Percentiles rank a stretch among this genome's conserved stretches.
These are phyloP conservation scores for Cenchrus americanus DNA, from an alignment of 176 grass and related monocot species.

Conservation along the genomic window DNA sequence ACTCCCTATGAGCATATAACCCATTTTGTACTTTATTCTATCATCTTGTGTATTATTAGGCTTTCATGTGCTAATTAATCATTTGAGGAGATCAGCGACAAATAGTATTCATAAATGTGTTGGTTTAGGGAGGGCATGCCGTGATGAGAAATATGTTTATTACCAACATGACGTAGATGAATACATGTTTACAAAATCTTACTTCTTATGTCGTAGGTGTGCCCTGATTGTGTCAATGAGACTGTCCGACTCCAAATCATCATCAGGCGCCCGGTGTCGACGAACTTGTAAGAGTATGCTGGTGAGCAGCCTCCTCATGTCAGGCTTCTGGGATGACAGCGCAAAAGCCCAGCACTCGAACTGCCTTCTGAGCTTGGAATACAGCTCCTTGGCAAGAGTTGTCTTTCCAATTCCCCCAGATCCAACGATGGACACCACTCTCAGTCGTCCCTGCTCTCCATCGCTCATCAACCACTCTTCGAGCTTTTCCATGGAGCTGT, in stretches of 20 bases:
- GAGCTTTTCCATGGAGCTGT: not conserved
- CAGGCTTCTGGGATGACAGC: slow-evolving; percentile 3
- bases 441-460: not conserved
- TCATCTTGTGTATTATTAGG: too few species aligned
- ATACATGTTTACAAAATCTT: not conserved
- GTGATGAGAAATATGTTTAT: too few species aligned
- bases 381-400: slow-evolving; percentile 7
- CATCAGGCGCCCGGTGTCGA: not conserved
- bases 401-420: slow-evolving; percentile 21
- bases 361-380: not conserved
- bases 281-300: slow-evolving; percentile 22
- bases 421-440: slow-evolving; percentile 16
- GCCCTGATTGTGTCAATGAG: not conserved
- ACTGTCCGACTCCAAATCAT: not conserved
- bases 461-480: not conserved
- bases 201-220: slow-evolving; percentile 14
- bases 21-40: too few species aligned
- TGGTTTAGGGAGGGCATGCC: too few species aligned
- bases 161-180: too few species aligned
- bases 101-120: too few species aligned
- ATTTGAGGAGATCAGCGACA: too few species aligned
- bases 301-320: slow-evolving; percentile 6
- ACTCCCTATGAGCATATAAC: too few species aligned
- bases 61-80: too few species aligned
- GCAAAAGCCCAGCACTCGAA: slow-evolving; percentile 17